Percentiles rank a stretch among this genome's conserved stretches.
Conservation (phyloP, 306 rosid species). For the Hippophae gyantsensis region DNA sequence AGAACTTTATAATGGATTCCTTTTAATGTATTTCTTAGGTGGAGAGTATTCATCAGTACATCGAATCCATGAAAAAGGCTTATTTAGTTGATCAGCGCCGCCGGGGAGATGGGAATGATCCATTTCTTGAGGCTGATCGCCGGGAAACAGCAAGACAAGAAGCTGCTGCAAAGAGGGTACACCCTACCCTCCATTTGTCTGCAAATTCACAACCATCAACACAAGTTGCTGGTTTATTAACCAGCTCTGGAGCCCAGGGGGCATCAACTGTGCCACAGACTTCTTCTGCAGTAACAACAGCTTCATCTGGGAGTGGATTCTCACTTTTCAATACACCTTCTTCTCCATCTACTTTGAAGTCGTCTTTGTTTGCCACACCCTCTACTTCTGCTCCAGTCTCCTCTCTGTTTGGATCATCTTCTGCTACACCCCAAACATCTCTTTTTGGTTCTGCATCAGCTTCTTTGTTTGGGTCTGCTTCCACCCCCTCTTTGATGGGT, state of each 20-base stretch:
- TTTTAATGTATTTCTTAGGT: slow-evolving; percentile 43
- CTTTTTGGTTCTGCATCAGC: slow-evolving; percentile 53
- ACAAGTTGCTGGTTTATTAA: slow-evolving; percentile 71
- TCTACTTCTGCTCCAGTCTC: slow-evolving; percentile 47
- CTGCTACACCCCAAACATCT: slow-evolving; percentile 53
- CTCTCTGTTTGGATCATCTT: slow-evolving; percentile 52
- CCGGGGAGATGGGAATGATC: slow-evolving; percentile 74
- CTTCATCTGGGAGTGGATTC: slow-evolving; percentile 65
- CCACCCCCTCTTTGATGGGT: slow-evolving; percentile 58
- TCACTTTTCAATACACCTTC: slow-evolving; percentile 74
- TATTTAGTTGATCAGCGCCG: slow-evolving; percentile 82
- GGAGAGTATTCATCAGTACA: slow-evolving; percentile 88
- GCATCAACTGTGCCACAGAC: slow-evolving; percentile 37
- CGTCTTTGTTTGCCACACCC: slow-evolving; percentile 70
- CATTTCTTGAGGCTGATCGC: slow-evolving; percentile 93
- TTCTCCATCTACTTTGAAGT: slow-evolving; percentile 48
- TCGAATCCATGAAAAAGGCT: slow-evolving; percentile 85
- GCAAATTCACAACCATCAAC: slow-evolving; percentile 73
- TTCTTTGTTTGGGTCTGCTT: slow-evolving; percentile 42
- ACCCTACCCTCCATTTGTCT: slow-evolving; percentile 82
- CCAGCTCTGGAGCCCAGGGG: slow-evolving; percentile 61
- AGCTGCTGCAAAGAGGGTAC: slow-evolving; percentile 87
- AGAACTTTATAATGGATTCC: slow-evolving; percentile 12
- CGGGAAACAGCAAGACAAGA: slow-evolving; percentile 94
- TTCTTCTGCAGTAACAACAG: slow-evolving; percentile 40